Base-by-base conservation (phyloP, 768 basidiomycete species). In the Pleurotus tuoliensis region DNA sequence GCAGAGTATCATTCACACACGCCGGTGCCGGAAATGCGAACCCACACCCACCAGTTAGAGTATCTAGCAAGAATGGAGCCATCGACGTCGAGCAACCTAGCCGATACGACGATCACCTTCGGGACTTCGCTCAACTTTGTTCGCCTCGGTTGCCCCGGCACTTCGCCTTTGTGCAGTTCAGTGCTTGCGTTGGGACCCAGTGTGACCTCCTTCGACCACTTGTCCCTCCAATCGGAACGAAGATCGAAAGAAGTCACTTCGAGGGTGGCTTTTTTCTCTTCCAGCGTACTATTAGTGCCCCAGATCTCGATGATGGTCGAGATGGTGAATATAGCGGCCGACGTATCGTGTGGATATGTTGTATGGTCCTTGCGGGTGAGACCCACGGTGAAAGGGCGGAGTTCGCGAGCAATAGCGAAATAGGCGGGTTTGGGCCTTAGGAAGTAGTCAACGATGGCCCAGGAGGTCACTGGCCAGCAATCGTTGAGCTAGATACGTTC, bases 391-490 rank as follows among this genome's bases (percentile, higher is more conserved):
- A 79, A 84, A 0, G 83, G 82, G 30, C 82, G 79, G 55, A 98
- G 80, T 71, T 96, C 93, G 58, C 95, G 84, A 51, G 88, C 85
- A 62, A 97, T 87, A 4, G 91, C 69, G 71, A 87, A 96, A 73
- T 86, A 97, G 0, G 94, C 87, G 1, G 94, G 93, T 72, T 97
- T 98, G 5, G 95, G 95, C 25, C 94, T 80, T 56, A 94, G 75
- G 75, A 94, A 97, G 73, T 96, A 95, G 71, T 98, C 94, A 38
- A 86, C 82, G 63, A 97, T 95, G 3, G 90, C 86, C 94, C 94
- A 97, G 30, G 92, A 94, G 7, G 92, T 93, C 49, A 86, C 85
- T 13, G 94, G 95, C 93, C 94, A 97, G 70, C 93, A 94, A 66
- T 94, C 91, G 62, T 92, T 92, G 60, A 93, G 78, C 87, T 92